A percentile compares a stretch with the other conserved stretches of the same genome.
These are phyloP conservation scores for Melocanna baccifera DNA, from an alignment of 176 grass and related monocot genomes.

Conservation along the genomic window DNA sequence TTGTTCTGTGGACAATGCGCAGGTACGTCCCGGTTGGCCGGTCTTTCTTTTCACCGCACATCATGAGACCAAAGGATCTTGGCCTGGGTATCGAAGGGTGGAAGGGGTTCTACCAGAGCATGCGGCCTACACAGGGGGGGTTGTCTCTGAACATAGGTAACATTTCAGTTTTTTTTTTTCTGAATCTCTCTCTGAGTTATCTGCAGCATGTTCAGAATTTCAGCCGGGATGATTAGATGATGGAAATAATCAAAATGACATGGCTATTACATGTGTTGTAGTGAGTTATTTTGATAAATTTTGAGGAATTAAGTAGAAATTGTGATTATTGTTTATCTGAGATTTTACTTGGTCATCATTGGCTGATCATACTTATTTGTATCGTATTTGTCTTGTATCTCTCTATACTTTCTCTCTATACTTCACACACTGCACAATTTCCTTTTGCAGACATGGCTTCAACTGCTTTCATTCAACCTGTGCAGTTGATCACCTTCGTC, in stretches of 20 bases:
- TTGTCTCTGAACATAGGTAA: slow-evolving; percentile 64
- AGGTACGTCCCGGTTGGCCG: slow-evolving; percentile 55
- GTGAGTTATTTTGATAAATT: too few species aligned
- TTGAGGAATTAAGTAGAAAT: too few species aligned
- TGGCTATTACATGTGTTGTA: too few species aligned
- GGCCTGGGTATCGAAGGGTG: slow-evolving; percentile 44
- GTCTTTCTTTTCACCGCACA: slow-evolving; percentile 62
- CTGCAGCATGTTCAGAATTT: background rate
- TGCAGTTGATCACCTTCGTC: slow-evolving; percentile 41
- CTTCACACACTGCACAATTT: background rate
- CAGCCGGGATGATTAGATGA: background rate
- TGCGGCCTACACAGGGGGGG: slow-evolving; percentile 63
- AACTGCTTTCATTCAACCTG: slow-evolving; percentile 51
- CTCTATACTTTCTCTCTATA: background rate
- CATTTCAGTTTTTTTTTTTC: background rate
- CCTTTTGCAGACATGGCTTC: slow-evolving; percentile 50
- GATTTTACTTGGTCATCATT: background rate
- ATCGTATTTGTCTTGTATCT: background rate
- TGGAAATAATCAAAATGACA: too few species aligned
- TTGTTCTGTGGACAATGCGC: background rate
- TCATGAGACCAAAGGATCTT: background rate
- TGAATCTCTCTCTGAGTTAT: background rate
- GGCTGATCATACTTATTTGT: background rate
- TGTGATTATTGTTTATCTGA: too few species aligned
- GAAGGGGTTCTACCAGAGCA: slow-evolving; percentile 80